Evolutionary conservation across 2,329 filamentous ascomycete species (phyloP).

Genomic region (Diaporthe capsici): DNA sequence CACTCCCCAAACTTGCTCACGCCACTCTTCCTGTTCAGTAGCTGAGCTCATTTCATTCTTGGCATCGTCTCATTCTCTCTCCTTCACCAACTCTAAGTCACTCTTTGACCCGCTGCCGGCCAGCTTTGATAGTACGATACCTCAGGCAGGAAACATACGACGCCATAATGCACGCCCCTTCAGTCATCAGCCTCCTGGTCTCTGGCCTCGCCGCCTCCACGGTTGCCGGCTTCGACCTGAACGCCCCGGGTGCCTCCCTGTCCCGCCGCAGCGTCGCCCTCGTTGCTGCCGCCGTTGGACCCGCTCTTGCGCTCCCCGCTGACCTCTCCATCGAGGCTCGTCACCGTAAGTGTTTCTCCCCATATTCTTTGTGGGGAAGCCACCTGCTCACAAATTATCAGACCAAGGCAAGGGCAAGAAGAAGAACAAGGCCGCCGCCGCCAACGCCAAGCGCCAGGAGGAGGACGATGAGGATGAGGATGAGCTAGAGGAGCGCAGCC

Average conservation of each 20-base stretch:
- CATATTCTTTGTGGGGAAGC: neutral
- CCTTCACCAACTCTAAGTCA: constrained; percentile 34
- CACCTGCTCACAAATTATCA: neutral
- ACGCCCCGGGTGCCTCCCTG: constrained; percentile 34
- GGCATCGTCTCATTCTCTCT: constrained; percentile 16
- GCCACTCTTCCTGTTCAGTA: constrained; percentile 36
- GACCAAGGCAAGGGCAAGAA: constrained; percentile 40
- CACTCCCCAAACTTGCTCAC: constrained; percentile 38
- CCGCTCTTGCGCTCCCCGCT: constrained; percentile 44
- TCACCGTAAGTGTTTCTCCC: constrained; percentile 32
- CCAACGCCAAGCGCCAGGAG: constrained; percentile 7
- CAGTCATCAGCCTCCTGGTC: constrained; percentile 39
- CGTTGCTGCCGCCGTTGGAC: constrained; percentile 34
- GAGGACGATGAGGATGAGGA: constrained; percentile 22
- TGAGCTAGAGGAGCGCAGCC: constrained; percentile 24
- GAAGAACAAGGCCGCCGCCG: constrained; percentile 32
- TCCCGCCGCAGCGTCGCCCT: constrained; percentile 39
- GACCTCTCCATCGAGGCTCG: constrained; percentile 41
- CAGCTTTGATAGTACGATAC: constrained; percentile 37
- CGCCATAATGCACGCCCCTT: constrained; percentile 40
- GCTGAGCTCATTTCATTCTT: constrained; percentile 33
- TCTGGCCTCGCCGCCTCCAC: constrained; percentile 38
- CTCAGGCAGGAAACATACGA: constrained; percentile 23
- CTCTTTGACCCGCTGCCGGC: constrained; percentile 38
- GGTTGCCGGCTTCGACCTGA: constrained; percentile 35